phyloP scores from a whole-genome alignment of 2,329 filamentous ascomycete species.

The Colletotrichum musae region DNA sequence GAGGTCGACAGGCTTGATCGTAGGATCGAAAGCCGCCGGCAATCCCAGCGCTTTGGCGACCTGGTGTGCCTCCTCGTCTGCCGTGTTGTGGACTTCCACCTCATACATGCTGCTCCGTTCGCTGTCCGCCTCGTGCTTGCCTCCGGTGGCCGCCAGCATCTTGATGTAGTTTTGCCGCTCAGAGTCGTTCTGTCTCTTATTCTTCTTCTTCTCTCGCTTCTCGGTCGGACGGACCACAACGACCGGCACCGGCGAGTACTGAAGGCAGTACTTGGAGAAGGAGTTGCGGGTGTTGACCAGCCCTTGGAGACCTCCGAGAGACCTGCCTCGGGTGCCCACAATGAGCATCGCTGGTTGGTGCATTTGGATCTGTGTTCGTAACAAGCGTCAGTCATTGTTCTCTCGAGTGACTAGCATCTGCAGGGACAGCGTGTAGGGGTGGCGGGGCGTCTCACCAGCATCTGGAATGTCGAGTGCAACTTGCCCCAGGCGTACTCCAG shows the following conservation, averaged over 20 bases:
- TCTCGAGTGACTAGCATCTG: neutral
- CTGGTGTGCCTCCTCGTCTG: slow-evolving; percentile 75
- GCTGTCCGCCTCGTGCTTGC: slow-evolving; percentile 71
- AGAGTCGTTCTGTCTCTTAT: slow-evolving; percentile 85
- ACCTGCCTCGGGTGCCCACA: slow-evolving; percentile 89
- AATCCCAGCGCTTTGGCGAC: slow-evolving; percentile 75
- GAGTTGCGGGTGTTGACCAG: slow-evolving; percentile 84
- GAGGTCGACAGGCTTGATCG: slow-evolving; percentile 69
- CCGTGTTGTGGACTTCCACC: slow-evolving; percentile 67
- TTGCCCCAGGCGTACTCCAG: slow-evolving; percentile 92
- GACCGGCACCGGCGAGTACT: slow-evolving; percentile 93
- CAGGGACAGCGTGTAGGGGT: too few relatives aligned
- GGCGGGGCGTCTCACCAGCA: slow-evolving; percentile 75
- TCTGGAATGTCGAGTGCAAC: slow-evolving; percentile 90
- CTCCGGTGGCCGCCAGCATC: slow-evolving; percentile 77
- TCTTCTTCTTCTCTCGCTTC: slow-evolving; percentile 91
- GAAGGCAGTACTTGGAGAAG: slow-evolving; percentile 94
- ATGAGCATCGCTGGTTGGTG: slow-evolving; percentile 94
- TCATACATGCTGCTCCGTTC: slow-evolving; percentile 68
- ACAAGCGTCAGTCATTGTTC: neutral
- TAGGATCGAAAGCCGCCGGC: slow-evolving; percentile 74
- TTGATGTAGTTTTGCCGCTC: slow-evolving; percentile 81
- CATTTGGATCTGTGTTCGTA: slow-evolving; percentile 81
- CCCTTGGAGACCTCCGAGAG: slow-evolving; percentile 87
- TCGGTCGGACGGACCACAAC: slow-evolving; percentile 91